Base-by-base conservation (phyloP, 768 basidiomycete genomes). In the Sutorius australiensis region DNA sequence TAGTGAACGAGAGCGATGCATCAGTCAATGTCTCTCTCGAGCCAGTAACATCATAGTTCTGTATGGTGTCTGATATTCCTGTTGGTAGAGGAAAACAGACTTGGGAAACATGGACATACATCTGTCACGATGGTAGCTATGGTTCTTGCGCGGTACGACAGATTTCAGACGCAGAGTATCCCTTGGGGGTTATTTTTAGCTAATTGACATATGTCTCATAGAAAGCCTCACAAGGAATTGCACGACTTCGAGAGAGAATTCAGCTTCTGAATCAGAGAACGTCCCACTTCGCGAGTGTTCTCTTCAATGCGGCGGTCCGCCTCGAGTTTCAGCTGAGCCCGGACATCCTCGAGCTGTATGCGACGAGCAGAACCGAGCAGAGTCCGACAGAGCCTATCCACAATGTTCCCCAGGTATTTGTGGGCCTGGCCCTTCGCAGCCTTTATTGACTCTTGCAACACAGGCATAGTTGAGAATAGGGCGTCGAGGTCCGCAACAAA, bases 401-500 rank as follows among this genome's bases (percentile, higher is more conserved):
- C 61, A 12, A 48, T 33, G 1, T 16, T 19, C 9, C 45, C 54
- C 2, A 67, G 59, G 55, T 58, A 56, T 21, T 52, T 58, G 32
- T 68, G 58, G 0, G 58, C 66, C 7, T 59, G 53, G 17, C 48
- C 57, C 13, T 46, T 58, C 7, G 61, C 54, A 13, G 30, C n/a
- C 9, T n/a, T 49, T 3, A 58, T 46, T 27, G 33, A 56, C 8
- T 66, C 66, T 36, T 43, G 56, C 28, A 67, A 14, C n/a, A 46
- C 21, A 12, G 65, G 61, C n/a, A 47, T 45, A 28, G 56, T 53
- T 3, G 32, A 37, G 1, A 28, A 56, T 33, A 59, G 40, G 16
- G 32, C 19, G 21, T 63, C 64, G 11, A 67, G 59, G 43, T 67
- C 63, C 5, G 59, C 31, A 14, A 67, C 33, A 38, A 68, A 67